phyloP scores from a whole-genome alignment of 1,284 basidiomycete genomes.

The Butyriboletus appendiculatus region DNA sequence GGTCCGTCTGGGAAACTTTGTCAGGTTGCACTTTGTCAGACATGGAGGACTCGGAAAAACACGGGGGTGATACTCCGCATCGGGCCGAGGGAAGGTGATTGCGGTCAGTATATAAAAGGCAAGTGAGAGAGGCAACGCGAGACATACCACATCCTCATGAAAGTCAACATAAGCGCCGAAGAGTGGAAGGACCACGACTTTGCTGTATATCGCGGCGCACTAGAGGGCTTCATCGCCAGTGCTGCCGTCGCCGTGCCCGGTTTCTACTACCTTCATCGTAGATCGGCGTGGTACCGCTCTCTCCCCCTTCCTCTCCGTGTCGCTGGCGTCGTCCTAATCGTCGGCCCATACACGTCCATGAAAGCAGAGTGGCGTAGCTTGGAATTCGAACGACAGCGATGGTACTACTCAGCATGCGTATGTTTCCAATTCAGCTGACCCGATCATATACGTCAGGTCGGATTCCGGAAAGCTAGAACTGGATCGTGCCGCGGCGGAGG shows the following conservation, averaged over 20 bases:
- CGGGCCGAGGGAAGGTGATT: neutral
- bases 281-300: constrained; percentile 63
- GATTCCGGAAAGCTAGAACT: constrained; percentile 63
- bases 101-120: neutral
- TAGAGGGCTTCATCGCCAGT: constrained; percentile 61
- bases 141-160: constrained; percentile 20
- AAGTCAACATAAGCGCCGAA: constrained; percentile 47
- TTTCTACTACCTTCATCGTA: constrained; percentile 58
- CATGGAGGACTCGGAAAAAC: neutral
- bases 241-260: constrained; percentile 54
- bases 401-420: neutral
- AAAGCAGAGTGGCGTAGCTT: constrained; percentile 81
- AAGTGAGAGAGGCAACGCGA: neutral
- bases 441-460: constrained; percentile 38
- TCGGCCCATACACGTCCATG: constrained; percentile 73
- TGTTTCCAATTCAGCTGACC: neutral
- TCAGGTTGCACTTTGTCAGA: neutral
- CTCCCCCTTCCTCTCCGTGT: constrained; percentile 79
- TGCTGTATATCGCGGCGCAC: constrained; percentile 59
- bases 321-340: constrained; percentile 69
- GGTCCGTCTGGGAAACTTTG: neutral
- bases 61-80: neutral
- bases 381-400: constrained; percentile 60
- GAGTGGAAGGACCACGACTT: constrained; percentile 55
- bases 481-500: constrained; percentile 49